Conservation (phyloP, 306 rosid species). For the Vigna radiata region DNA sequence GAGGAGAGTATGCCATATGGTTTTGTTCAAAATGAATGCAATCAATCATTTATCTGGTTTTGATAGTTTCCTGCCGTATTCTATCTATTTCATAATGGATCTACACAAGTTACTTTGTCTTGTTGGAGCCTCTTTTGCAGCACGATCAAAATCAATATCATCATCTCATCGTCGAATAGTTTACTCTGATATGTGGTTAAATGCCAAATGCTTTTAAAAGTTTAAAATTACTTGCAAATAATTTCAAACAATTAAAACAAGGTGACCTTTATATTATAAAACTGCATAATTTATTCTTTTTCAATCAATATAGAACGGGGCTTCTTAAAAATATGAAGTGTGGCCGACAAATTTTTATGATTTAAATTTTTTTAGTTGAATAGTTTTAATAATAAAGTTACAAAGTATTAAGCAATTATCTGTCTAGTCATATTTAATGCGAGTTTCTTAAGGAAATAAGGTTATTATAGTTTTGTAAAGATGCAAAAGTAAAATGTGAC, state of each 20-base stretch:
- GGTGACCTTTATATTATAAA: background rate
- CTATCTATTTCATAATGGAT: background rate
- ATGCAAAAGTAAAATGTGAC: too few relatives aligned
- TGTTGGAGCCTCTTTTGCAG: background rate
- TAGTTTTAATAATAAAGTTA: too few relatives aligned
- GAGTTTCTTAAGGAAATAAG: too few relatives aligned
- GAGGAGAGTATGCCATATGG: background rate
- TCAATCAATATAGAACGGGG: too few relatives aligned
- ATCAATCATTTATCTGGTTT: background rate
- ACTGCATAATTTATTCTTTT: background rate
- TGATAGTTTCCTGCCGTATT: background rate
- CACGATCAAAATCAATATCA: background rate
- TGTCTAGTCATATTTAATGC: too few relatives aligned
- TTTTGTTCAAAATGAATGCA: background rate
- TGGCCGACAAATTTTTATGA: too few relatives aligned
- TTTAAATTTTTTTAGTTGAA: too few relatives aligned
- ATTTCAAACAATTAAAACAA: background rate
- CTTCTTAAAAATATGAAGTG: too few relatives aligned
- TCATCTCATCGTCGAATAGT: background rate
- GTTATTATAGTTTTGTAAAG: too few relatives aligned
- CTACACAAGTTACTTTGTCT: background rate
- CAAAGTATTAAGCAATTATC: too few relatives aligned
- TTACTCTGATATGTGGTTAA: background rate
- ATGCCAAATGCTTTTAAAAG: background rate
- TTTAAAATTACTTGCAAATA: background rate